Base-by-base conservation (phyloP, 1,139 yeast genomes). In the Hyphopichia burtonii region DNA sequence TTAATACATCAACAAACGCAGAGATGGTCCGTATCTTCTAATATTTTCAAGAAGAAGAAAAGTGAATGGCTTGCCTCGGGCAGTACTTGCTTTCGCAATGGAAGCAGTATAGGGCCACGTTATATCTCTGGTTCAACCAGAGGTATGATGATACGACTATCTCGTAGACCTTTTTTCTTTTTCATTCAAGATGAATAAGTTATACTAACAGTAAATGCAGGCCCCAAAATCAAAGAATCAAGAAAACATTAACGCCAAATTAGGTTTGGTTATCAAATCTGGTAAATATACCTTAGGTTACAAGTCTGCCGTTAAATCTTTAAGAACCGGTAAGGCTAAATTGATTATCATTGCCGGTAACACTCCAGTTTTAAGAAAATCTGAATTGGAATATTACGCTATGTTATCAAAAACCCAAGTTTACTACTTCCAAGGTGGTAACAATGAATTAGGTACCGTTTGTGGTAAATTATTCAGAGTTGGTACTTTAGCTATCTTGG, bases 401-500 rank as follows among this genome's bases (percentile, higher is more conserved):
- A 93, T 93, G 99, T 86, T 93, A 77, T 88, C 99, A 73, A 93
- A 91, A 89, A 89, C 97, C 73, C 84, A 83, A 71, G 96, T 93
- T 66, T 93, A 91, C 95, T 84, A 83, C 85, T 93, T 91, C 96
- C 95, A 87, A 78, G 99, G 98, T 82, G 96, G 97, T 78, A 91
- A 91, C 97, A 91, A 91, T 80, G 97, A 91, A 81, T 89, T 93
- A 71, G 98, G 99, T 82, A 94, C 99, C 66, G 96, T 96, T 63
- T 93, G 97, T 78, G 99, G 99, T 90, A 91, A 88, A 81, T 90
- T 93, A 71, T 93, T 94, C 97, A 91, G 98, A 82, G 99, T 93
- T 66, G 98, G 98, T 81, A 93, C 91, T 66, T 80, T 93, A 69
- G 82, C 98, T 65, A 75, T 94, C 66, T 80, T 91, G 70, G 99